phyloP scores from a whole-genome alignment of 768 basidiomycete species.

The Daedaleopsis nitida region DNA sequence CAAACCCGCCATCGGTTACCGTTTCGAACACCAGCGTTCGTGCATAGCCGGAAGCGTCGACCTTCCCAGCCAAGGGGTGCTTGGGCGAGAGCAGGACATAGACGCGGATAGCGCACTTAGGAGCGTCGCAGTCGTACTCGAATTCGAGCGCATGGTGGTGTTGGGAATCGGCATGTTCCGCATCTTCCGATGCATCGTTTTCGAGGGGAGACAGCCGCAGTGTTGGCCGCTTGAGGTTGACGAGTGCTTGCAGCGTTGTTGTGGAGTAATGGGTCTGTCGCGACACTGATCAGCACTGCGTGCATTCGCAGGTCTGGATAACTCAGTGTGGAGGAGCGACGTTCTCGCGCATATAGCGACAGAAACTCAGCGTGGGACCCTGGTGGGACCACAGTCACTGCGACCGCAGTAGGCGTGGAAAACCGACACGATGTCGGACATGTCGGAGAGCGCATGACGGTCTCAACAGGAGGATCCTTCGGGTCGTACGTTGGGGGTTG shows the following conservation, averaged over 20 bases:
- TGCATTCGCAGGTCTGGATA: not conserved
- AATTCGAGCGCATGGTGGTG: constrained; percentile 85
- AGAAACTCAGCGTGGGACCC: not conserved
- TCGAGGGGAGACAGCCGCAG: constrained; percentile 73
- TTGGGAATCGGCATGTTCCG: constrained; percentile 46
- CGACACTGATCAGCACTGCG: not conserved
- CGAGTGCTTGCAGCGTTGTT: constrained; percentile 90
- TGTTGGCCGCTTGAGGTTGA: constrained; percentile 91
- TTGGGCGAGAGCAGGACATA: constrained; percentile 70
- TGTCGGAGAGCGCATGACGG: not conserved
- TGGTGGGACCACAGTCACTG: not conserved
- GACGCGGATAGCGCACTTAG: constrained; percentile 80
- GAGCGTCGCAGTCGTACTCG: constrained; percentile 89
- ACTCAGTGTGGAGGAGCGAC: not conserved
- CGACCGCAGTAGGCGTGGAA: not conserved
- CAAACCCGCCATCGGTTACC: constrained; percentile 83
- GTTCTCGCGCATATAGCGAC: not conserved
- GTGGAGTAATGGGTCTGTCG: constrained; percentile 76
- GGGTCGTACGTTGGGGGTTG: no score
- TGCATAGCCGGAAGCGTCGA: constrained; percentile 31
- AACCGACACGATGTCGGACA: not conserved
- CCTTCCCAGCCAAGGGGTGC: constrained; percentile 53
- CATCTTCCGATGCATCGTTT: constrained; percentile 43
- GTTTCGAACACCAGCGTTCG: constrained; percentile 62
- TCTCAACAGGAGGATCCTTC: not conserved